phyloP scores from a whole-genome alignment of 768 basidiomycete species.

The Mycena galopus region DNA sequence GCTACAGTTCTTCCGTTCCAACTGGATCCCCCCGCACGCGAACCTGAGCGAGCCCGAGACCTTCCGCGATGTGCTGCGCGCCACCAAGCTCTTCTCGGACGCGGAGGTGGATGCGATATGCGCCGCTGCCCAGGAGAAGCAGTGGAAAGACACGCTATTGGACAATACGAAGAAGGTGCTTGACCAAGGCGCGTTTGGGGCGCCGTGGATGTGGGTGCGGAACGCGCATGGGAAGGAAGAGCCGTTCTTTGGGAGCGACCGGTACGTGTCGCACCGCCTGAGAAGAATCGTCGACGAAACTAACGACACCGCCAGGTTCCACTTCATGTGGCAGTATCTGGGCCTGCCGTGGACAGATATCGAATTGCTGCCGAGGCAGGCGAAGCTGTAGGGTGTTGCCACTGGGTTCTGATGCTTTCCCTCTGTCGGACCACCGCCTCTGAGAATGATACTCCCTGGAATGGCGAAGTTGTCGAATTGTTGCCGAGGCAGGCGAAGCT shows the following conservation, averaged over 20 bases:
- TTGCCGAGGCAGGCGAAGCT: conserved; percentile 18
- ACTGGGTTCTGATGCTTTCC: too few species aligned
- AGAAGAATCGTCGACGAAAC: neutral
- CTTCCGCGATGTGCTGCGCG: conserved; percentile 12
- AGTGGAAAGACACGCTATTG: conserved; percentile 34
- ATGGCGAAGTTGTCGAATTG: conserved; percentile 35
- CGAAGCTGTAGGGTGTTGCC: conserved; percentile 14
- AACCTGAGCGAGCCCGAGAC: conserved; percentile 24
- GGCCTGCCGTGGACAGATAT: conserved; percentile 37
- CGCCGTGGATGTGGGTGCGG: conserved; percentile 38
- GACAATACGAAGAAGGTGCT: conserved; percentile 36
- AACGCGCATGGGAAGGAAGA: conserved; percentile 35
- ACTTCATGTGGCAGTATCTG: conserved; percentile 37
- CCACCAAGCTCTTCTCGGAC: conserved; percentile 26
- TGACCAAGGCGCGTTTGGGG: conserved; percentile 37
- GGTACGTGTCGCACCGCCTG: conserved; percentile 14
- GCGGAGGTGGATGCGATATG: conserved; percentile 30
- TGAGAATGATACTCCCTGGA: too few species aligned
- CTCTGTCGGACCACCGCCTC: too few species aligned
- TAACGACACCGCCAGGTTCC: conserved; percentile 24
- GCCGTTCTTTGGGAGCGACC: conserved; percentile 39
- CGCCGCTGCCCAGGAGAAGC: conserved; percentile 21
- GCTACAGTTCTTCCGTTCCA: conserved; percentile 27
- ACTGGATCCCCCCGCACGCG: conserved; percentile 32
- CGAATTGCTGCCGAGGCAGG: conserved; percentile 24